phyloP scores from a whole-genome alignment of 257 asterid species.

The Solanum gandarillasii region DNA sequence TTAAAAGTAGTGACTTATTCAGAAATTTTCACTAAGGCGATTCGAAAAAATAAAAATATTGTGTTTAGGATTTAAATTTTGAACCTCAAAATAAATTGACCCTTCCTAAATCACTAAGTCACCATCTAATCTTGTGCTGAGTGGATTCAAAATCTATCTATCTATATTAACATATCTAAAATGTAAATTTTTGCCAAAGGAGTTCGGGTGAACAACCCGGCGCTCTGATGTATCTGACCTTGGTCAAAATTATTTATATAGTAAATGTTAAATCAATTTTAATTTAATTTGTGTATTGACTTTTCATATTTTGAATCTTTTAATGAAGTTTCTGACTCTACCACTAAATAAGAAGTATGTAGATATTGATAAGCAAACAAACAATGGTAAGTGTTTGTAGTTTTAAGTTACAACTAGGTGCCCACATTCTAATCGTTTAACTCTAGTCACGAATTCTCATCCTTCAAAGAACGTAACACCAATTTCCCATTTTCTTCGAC shows the following conservation, averaged over 20 bases:
- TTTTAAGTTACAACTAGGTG: background rate
- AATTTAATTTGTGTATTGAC: background rate
- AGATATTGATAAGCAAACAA: background rate
- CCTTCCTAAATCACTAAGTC: background rate
- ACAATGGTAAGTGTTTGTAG: background rate
- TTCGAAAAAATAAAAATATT: too few relatives aligned
- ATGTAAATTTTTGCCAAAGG: background rate
- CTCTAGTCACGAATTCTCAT: background rate
- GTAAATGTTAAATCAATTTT: too few relatives aligned
- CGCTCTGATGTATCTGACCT: background rate
- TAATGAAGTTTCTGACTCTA: rapidly evolving
- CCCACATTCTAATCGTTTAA: background rate
- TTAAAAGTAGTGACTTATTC: too few relatives aligned
- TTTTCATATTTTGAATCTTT: background rate
- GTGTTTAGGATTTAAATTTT: background rate
- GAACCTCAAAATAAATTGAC: background rate
- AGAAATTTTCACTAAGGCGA: too few relatives aligned
- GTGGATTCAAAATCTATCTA: too few relatives aligned
- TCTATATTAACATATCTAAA: too few relatives aligned
- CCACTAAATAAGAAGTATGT: rapidly evolving
- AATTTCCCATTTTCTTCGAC: background rate
- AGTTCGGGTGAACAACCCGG: background rate
- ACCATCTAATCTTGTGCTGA: too few relatives aligned
- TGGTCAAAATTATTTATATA: too few relatives aligned
- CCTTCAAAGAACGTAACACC: background rate